Base-by-base conservation (phyloP, 345 rosid species). In the Acer negundo region DNA sequence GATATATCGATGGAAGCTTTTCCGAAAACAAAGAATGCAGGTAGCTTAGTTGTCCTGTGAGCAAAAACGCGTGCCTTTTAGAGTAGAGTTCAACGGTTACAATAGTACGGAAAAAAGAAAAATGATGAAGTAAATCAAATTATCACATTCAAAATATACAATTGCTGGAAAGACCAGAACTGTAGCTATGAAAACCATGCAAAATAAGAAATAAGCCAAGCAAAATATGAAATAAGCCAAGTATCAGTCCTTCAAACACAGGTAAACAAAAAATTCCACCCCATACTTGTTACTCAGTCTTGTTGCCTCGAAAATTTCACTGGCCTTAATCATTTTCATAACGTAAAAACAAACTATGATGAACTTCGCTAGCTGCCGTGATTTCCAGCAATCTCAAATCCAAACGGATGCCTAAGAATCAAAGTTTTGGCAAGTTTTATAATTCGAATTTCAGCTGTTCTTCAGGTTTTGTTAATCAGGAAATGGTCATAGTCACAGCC, bases 11-110 rank as follows among this genome's bases (percentile, higher is more conserved):
- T 80, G 31, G 93, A 79, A 80, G 90, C 93, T 79, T 90, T 92
- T 71, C 98, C 98, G 2, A 92, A 89, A 72, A 92, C 97, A 79
- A 87, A 91, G 83, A 90, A 91, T 69, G 99, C 93, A 1, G 97
- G 94, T 82, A 92, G 88, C 2, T 77, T 89, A 35, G 99, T 88
- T 53, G 98, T 92, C 82, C 97, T 95, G 88, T 84, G 72, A 77
- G 67, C 46, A 65, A 69, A 80, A 71, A n/a, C 68, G 53, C 56
- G 59, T 7, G 35, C 20, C 40, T 16, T 66, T 40, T 5, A 59
- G 13, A 56, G 55, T 55, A 55, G 20, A 78, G 10, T 53, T 46
- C 12, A 35, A 70, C 40, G 6, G 42, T 35, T 23, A n/a, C 13
- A 66, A 56, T 35, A 23, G 24, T 24, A 62, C 56, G 77, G 28